Conservation (phyloP, 2,329 filamentous ascomycete species). For the Cladosporium sp. region DNA sequence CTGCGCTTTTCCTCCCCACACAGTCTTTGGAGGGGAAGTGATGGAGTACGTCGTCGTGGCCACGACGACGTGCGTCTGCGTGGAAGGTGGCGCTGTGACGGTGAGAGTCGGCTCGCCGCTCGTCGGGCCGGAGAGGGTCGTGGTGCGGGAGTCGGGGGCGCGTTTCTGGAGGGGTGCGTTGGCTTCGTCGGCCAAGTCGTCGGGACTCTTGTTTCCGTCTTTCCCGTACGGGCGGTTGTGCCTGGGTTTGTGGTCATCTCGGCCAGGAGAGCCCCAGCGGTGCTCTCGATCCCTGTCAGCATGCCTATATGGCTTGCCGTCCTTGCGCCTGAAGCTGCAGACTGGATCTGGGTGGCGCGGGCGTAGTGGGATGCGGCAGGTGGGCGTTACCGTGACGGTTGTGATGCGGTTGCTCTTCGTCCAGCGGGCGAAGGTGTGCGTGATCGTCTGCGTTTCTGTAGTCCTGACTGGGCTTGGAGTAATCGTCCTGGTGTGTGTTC, state of each 20-base stretch:
- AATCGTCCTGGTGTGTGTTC: conserved; percentile 9
- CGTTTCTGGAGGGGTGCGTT: not conserved
- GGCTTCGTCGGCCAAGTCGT: too few relatives aligned
- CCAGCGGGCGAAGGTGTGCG: not conserved
- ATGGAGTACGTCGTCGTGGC: conserved; percentile 11
- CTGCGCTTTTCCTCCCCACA: conserved; percentile 7
- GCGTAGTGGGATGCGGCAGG: not conserved
- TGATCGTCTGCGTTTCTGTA: not conserved
- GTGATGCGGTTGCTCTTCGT: not conserved
- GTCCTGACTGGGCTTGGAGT: not conserved
- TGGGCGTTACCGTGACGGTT: not conserved
- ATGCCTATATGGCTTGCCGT: too few relatives aligned
- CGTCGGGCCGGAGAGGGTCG: not conserved
- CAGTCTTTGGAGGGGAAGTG: conserved; percentile 15
- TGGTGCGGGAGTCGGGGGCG: not conserved
- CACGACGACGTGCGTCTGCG: conserved; percentile 7
- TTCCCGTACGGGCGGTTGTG: too few relatives aligned
- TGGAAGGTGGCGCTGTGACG: not conserved
- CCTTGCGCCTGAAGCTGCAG: not conserved
- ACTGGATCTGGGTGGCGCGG: not conserved
- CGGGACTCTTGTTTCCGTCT: too few relatives aligned
- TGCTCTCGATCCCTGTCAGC: too few relatives aligned
- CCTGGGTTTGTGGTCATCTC: too few relatives aligned
- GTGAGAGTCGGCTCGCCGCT: not conserved
- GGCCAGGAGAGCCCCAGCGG: too few relatives aligned